phyloP scores from a whole-genome alignment of 2,329 filamentous ascomycete genomes.

The Fusarium poae region DNA sequence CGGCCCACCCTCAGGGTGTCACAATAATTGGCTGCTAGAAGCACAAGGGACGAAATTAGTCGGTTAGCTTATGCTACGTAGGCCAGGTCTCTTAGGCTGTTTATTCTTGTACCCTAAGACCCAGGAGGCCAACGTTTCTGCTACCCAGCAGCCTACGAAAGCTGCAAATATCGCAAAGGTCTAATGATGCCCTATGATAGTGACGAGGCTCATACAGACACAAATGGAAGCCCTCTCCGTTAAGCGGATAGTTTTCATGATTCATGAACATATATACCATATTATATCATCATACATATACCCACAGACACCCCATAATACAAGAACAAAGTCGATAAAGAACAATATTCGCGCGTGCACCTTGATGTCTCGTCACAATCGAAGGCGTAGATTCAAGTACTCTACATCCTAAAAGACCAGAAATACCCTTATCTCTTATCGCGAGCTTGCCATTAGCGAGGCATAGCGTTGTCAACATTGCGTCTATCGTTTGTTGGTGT shows the following conservation, averaged over 20 bases:
- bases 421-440: not conserved
- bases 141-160: too few species aligned
- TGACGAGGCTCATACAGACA: not conserved
- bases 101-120: too few species aligned
- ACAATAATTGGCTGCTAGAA: too few species aligned
- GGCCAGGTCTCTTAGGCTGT: too few species aligned
- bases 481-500: not conserved
- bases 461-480: not conserved
- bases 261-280: too few species aligned
- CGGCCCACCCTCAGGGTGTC: too few species aligned
- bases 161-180: too few species aligned
- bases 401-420: not conserved
- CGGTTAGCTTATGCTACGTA: too few species aligned
- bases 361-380: not conserved
- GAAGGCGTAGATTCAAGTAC: not conserved
- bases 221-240: not conserved
- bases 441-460: not conserved
- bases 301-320: not conserved
- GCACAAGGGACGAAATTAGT: too few species aligned
- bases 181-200: not conserved
- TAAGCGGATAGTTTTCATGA: not conserved
- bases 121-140: too few species aligned
- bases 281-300: too few species aligned
- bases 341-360: not conserved
- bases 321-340: not conserved